Base-by-base conservation (phyloP, 257 asterid genomes). In the Solanum virginianum region DNA sequence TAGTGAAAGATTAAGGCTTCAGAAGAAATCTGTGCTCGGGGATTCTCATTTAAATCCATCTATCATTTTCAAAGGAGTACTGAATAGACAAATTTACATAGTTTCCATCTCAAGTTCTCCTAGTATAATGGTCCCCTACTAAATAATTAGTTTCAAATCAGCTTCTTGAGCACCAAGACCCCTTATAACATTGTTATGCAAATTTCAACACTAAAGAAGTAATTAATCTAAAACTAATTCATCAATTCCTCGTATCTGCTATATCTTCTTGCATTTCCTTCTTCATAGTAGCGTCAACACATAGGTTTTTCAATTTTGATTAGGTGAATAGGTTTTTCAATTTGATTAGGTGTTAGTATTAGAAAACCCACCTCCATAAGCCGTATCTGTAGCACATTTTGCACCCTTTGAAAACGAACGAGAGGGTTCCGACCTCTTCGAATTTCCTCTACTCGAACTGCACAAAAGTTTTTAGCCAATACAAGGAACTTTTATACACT, bases 321-420 rank as follows among this genome's bases (percentile, higher is more conserved):
- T 43, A 45, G 29, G 32, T 6, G 32, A 29, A 69, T 4, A 66
- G 11, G 16, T 10, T 68, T 39, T 39, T 39, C 26, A 70, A 43
- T 43, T 72, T 43, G 56, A 72, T 43, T 43, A 45, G 29, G 32
- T 6, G 32, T 63, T 43, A 45, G 15, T 15, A 3, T 39, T 6
- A 83, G 51, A 24, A 85, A 80, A 66, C 62, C 6, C 43, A 89
- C 99, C 99, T 89, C 90, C 99, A 86, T 88, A 91, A 10, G 96
- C 88, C 15, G 93, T 83, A 89, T 95, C 95, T 85, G 90, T 83
- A 1, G 94, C 87, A 87, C 99, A 93, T 84, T 84, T 91, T 54
- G 94, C 88, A 80, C 90, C 72, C 87, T 89, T 82, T 56, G 85
- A 80, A 80, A 77, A 39, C 75, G 83, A 74, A 54, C 87, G 55